Base-by-base conservation (phyloP, 805 yeast species). In the Sugiyamaella smithiae region DNA sequence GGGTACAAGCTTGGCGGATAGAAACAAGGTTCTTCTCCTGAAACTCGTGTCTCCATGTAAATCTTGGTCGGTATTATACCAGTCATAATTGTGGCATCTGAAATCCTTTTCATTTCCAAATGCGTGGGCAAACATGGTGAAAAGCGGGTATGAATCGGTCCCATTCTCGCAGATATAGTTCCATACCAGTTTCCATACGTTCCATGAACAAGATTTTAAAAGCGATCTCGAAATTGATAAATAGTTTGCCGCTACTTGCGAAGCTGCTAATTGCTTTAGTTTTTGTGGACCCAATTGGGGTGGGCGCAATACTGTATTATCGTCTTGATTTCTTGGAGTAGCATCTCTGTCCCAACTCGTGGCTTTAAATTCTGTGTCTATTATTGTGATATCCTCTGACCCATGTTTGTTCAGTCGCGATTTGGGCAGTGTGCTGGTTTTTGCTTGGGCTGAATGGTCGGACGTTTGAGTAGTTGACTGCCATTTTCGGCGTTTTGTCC, bases 171-270 rank as follows among this genome's bases (percentile, higher is more conserved):
- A 53, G 14, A 56, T 37, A 24, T 22, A 12, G 20, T 26, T 20
- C 59, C 59, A 56, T 12, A 56, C 55, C 6, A 17, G 23, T 9
- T 35, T 26, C 53, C 59, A 52, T 6, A 35, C 37, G 25, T 25
- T 38, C 57, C 57, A 53, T 12, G 43, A n/a, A n/a, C 41, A 49
- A 7, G 22, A 20, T 19, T 22, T 7, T 25, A 52, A 26, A 23
- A 52, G 31, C 46, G n/a, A 40, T 35, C 40, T 36, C 9, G 31
- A n/a, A 23, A 43, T 43, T 16, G 36, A 25, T 17, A 12, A 11
- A 16, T 11, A 19, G 20, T 23, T 19, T 3, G 31, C 35, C 24
- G 28, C 40, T 32, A 40, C 46, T 25, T 36, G 20, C 16, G 35
- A 40, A 5, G 40, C 51, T 11, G 51, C 51, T 2, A 44, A 25